These are phyloP conservation scores for Sporisorium iseilematis-ciliati DNA, from an alignment of 1,284 basidiomycete species.

Conservation along the genomic window DNA sequence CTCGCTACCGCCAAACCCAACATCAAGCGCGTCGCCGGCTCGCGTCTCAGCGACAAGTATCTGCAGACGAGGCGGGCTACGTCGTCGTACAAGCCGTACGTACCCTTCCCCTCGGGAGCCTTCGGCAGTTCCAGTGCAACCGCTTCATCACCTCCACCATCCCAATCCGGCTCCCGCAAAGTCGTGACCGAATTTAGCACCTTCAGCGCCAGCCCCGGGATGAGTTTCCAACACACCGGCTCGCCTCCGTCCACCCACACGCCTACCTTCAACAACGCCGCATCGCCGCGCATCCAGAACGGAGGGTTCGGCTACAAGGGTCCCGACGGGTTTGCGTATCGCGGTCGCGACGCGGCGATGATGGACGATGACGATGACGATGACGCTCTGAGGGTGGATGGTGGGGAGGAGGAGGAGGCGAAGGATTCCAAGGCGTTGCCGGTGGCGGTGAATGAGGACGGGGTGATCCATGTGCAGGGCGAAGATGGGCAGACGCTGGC, in stretches of 20 bases:
- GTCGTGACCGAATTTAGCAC: conserved; percentile 62
- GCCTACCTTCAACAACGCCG: conserved; percentile 14
- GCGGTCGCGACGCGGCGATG: conserved; percentile 31
- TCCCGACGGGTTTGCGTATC: conserved; percentile 35
- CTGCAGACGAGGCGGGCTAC: conserved; percentile 54
- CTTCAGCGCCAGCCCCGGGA: conserved; percentile 61
- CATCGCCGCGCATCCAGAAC: conserved; percentile 28
- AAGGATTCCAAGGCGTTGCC: conserved; percentile 38
- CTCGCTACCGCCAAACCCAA: conserved; percentile 82
- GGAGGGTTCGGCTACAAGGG: conserved; percentile 41
- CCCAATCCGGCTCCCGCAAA: conserved; percentile 41
- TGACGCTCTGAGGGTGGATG: conserved; percentile 56
- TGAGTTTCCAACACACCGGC: conserved; percentile 53
- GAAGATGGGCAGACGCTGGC: conserved; percentile 66
- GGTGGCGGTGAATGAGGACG: conserved; percentile 49
- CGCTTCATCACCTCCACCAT: conserved; percentile 7
- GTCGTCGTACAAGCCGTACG: conserved; percentile 56
- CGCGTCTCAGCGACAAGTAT: conserved; percentile 65
- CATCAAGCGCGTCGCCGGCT: conserved; percentile 77
- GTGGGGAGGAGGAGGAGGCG: conserved; percentile 35
- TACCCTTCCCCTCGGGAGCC: conserved; percentile 43
- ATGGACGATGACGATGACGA: conserved; percentile 64
- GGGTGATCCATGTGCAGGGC: conserved; percentile 60
- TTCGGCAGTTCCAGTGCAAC: conserved; percentile 11
- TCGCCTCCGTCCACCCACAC: conserved; percentile 34